Conservation (phyloP, 1,284 basidiomycete species). For the Malassezia arunalokei region DNA sequence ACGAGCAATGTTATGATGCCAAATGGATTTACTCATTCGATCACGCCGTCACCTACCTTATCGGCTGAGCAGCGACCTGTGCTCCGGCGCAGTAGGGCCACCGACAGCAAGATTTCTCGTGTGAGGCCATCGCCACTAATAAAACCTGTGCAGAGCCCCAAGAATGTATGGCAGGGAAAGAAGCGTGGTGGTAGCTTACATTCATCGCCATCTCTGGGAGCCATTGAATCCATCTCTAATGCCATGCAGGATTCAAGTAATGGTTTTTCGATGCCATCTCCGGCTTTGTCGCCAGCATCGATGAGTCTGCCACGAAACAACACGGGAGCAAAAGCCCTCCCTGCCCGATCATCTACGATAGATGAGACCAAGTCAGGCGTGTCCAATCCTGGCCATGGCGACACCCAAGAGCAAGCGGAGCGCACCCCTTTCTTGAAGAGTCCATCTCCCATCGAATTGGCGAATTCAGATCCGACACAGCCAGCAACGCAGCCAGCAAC, state of each 20-base stretch:
- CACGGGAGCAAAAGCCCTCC: neutral
- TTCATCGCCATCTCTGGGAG: conserved; percentile 12
- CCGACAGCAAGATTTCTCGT: neutral
- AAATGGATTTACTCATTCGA: neutral
- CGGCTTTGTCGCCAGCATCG: conserved; percentile 3
- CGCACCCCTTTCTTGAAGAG: neutral
- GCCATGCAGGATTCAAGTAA: conserved; percentile 12
- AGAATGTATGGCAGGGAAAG: neutral
- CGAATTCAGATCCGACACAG: neutral
- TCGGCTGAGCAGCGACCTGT: neutral
- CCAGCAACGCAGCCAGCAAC: conserved; percentile 29
- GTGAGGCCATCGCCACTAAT: conserved; percentile 40
- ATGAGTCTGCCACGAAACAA: neutral
- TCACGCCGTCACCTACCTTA: neutral
- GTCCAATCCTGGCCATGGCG: neutral
- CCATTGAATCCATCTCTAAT: conserved; percentile 11
- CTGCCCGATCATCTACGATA: too few relatives aligned
- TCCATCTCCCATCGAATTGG: conserved; percentile 38
- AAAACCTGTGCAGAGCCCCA: conserved; percentile 29
- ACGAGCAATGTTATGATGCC: neutral
- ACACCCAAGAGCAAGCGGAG: neutral
- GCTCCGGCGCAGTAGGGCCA: neutral
- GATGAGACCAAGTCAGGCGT: neutral
- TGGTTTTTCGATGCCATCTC: conserved; percentile 9
- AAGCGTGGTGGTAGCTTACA: neutral